Conservation (phyloP, 768 basidiomycete genomes). For the Psilocybe cubensis region DNA sequence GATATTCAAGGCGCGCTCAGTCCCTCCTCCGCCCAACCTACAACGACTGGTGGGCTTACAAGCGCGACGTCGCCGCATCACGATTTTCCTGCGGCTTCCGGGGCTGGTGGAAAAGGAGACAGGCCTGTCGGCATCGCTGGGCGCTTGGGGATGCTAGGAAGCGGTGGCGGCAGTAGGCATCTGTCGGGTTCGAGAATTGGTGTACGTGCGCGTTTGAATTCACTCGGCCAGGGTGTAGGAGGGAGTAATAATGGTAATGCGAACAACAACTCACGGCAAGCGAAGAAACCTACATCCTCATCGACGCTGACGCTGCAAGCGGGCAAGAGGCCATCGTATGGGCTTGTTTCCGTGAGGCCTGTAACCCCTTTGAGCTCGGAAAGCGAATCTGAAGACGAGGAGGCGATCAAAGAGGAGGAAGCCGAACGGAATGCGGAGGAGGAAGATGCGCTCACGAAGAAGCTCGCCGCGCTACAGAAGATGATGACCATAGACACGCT, state of each 20-base stretch:
- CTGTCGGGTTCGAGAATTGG: constrained; percentile 58
- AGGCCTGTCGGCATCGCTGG: constrained; percentile 32
- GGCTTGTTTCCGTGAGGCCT: constrained; percentile 41
- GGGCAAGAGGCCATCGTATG: constrained; percentile 37
- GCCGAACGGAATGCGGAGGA: constrained; percentile 68
- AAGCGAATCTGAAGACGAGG: constrained; percentile 65
- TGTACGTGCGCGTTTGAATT: constrained; percentile 73
- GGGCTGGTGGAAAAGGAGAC: too few relatives aligned
- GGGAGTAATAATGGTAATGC: too few relatives aligned
- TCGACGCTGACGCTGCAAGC: constrained; percentile 75
- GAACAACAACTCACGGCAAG: constrained; percentile 50
- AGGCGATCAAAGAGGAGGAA: constrained; percentile 69
- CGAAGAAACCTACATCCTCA: constrained; percentile 64
- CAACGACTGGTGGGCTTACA: too few relatives aligned
- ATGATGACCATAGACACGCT: constrained; percentile 77
- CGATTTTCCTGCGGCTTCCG: constrained; percentile 25
- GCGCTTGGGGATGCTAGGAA: constrained; percentile 37
- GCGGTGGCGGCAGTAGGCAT: constrained; percentile 36
- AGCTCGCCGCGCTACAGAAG: constrained; percentile 67
- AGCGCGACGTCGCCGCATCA: too few relatives aligned
- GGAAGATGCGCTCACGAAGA: constrained; percentile 66
- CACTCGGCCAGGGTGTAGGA: too few relatives aligned
- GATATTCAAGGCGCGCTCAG: constrained; percentile 68
- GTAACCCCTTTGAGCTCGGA: constrained; percentile 57
- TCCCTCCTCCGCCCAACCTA: constrained; percentile 43